Evolutionary conservation across 176 grass and related monocot genomes (phyloP).

Genomic region (Oryza coarctata): DNA sequence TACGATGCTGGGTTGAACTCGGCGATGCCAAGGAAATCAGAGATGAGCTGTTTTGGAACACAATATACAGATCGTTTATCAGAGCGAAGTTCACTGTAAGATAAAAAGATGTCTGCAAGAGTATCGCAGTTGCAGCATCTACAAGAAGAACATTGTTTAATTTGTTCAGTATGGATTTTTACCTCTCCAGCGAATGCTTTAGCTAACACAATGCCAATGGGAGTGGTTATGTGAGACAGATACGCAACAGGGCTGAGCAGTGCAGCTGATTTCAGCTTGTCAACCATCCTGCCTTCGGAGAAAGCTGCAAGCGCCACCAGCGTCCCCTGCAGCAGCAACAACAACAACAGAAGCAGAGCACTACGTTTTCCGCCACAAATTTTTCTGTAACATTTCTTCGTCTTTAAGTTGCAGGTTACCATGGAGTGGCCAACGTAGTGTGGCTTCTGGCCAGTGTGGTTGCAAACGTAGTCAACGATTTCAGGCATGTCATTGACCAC

Average conservation of each 20-base stretch:
- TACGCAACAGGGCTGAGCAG: slow-evolving; percentile 82
- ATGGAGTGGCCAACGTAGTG: slow-evolving; percentile 90
- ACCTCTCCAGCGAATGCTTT: slow-evolving; percentile 72
- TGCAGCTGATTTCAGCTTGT: slow-evolving; percentile 67
- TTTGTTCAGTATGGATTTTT: neutral
- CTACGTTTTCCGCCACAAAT: no score
- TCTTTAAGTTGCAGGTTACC: slow-evolving; percentile 31
- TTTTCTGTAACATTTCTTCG: neutral
- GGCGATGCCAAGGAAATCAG: slow-evolving; percentile 45
- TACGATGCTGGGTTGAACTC: slow-evolving; percentile 77
- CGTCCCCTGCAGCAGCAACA: slow-evolving; percentile 60
- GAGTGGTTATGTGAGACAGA: slow-evolving; percentile 72
- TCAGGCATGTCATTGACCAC: slow-evolving; percentile 71
- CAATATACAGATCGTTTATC: neutral
- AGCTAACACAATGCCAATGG: slow-evolving; percentile 56
- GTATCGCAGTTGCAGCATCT: neutral
- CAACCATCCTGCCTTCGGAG: slow-evolving; percentile 67
- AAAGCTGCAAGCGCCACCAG: slow-evolving; percentile 71
- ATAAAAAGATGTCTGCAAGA: no score
- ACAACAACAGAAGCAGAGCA: neutral
- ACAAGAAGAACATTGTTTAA: neutral
- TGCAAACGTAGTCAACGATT: slow-evolving; percentile 49
- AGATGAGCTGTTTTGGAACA: slow-evolving; percentile 37
- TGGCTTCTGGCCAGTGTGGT: slow-evolving; percentile 59
- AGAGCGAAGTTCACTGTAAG: neutral